These are phyloP conservation scores for Urtica urens DNA, from an alignment of 306 rosid species.

Conservation along the genomic window DNA sequence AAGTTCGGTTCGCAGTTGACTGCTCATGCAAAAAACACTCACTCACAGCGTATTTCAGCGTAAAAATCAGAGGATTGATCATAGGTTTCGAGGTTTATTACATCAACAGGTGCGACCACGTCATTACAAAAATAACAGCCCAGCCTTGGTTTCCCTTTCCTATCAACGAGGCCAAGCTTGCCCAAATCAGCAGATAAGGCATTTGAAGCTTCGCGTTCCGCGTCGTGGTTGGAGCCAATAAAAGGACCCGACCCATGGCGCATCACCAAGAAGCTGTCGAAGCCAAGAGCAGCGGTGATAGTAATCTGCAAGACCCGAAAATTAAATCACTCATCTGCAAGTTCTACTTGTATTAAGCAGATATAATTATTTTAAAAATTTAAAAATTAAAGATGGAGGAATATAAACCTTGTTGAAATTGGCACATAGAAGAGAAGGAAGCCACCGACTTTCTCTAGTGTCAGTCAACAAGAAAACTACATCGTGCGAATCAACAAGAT, in stretches of 20 bases:
- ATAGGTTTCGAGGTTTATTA: slow-evolving; percentile 22
- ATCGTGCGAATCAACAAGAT: slow-evolving; percentile 76
- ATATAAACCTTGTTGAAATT: slow-evolving; percentile 61
- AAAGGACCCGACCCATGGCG: slow-evolving; percentile 96
- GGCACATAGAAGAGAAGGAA: slow-evolving; percentile 90
- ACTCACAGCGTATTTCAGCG: no score
- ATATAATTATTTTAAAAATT: slow-evolving; percentile 7
- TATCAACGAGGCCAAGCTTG: slow-evolving; percentile 24
- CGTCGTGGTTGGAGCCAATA: slow-evolving; percentile 24
- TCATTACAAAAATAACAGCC: slow-evolving; percentile 97
- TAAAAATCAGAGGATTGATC: no score
- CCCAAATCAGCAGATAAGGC: slow-evolving; percentile 30
- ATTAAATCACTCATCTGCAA: background rate
- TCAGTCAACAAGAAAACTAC: slow-evolving; percentile 84
- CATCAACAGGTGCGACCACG: slow-evolving; percentile 95
- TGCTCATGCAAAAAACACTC: slow-evolving; percentile 30
- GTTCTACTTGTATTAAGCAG: slow-evolving; percentile 5
- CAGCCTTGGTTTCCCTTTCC: slow-evolving; percentile 45
- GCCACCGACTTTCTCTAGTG: slow-evolving; percentile 98
- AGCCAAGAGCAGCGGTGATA: slow-evolving; percentile 84
- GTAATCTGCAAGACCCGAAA: slow-evolving; percentile 46
- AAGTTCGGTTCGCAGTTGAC: slow-evolving; percentile 91
- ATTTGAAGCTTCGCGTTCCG: slow-evolving; percentile 25
- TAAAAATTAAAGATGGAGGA: no score
- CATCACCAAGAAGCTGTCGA: slow-evolving; percentile 96